Evolutionary conservation across 2,329 filamentous ascomycete genomes (phyloP).

Genomic region (Xylariaceae sp.): DNA sequence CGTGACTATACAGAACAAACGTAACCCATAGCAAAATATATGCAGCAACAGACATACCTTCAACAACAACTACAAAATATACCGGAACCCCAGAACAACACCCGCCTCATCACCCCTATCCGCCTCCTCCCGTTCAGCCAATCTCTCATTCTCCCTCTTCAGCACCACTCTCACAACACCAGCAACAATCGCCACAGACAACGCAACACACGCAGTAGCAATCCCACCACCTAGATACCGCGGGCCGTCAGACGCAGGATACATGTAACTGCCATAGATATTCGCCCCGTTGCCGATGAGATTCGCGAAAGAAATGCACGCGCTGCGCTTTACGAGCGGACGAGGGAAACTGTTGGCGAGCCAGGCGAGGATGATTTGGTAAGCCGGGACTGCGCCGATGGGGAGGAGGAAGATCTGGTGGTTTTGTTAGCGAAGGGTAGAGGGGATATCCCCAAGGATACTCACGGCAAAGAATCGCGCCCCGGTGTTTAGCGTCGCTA

Average conservation of each 20-base stretch:
- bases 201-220: constrained; percentile 57
- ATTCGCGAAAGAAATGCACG: constrained; percentile 61
- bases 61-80: constrained; percentile 24
- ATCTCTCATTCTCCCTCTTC: constrained; percentile 53
- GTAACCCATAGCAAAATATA: no score
- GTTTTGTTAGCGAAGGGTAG: no score
- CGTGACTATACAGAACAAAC: no score
- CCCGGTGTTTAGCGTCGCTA: constrained; percentile 44
- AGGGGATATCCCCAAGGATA: no score
- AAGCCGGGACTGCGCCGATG: constrained; percentile 47
- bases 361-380: constrained; percentile 58
- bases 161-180: constrained; percentile 49
- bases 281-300: constrained; percentile 56
- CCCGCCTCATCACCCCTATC: constrained; percentile 12
- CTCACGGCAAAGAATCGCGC: constrained; percentile 51
- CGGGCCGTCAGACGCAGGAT: constrained; percentile 37
- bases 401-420: constrained; percentile 52
- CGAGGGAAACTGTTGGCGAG: constrained; percentile 68
- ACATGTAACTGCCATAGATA: constrained; percentile 46
- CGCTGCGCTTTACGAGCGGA: constrained; percentile 61
- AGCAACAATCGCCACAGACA: constrained; percentile 53
- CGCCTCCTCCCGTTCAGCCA: constrained; percentile 43
- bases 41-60: background rate
- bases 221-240: constrained; percentile 50
- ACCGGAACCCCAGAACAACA: constrained; percentile 24